A percentile compares a stretch with the other conserved stretches of the same genome.
Evolutionary conservation across 2,329 filamentous ascomycete species (phyloP).

Genomic region (Beauveria varroae): DNA sequence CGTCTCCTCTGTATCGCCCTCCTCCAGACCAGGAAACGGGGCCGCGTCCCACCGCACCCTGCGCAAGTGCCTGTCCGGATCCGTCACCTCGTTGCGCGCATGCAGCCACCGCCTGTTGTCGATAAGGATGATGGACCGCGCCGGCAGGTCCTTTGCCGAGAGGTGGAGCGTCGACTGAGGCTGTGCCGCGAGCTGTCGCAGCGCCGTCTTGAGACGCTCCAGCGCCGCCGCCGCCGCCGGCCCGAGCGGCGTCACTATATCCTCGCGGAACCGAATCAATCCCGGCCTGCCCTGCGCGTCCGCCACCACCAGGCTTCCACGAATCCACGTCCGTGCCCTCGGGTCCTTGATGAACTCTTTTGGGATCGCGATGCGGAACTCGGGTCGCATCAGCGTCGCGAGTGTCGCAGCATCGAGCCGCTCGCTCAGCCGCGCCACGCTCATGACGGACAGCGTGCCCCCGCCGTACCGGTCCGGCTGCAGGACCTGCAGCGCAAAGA

Average conservation of each 20-base stretch:
- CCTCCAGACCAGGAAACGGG: conserved; percentile 15
- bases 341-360: conserved; percentile 27
- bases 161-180: conserved; percentile 18
- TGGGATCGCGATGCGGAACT: conserved; percentile 26
- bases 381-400: conserved; percentile 17
- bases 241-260: conserved; percentile 24
- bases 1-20: background rate
- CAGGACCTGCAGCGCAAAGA: conserved; percentile 34
- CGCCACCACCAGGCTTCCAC: conserved; percentile 17
- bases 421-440: conserved; percentile 21
- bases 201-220: conserved; percentile 16
- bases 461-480: conserved; percentile 32
- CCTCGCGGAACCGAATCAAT: conserved; percentile 24
- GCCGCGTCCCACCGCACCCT: conserved; percentile 28
- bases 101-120: conserved; percentile 28
- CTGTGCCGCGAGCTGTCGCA: conserved; percentile 14
- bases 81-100: conserved; percentile 23
- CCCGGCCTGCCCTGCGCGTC: background rate
- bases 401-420: conserved; percentile 20
- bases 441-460: conserved; percentile 32
- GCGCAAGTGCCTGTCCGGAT: conserved; percentile 27
- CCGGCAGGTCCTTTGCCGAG: conserved; percentile 19
- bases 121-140: conserved; percentile 23
- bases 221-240: conserved; percentile 18
- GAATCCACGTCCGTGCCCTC: conserved; percentile 11